Evolutionary conservation across 1,139 yeast species (phyloP), one percentile per base, ranked within the genome.

Genomic region (Taphrina deformans): DNA sequence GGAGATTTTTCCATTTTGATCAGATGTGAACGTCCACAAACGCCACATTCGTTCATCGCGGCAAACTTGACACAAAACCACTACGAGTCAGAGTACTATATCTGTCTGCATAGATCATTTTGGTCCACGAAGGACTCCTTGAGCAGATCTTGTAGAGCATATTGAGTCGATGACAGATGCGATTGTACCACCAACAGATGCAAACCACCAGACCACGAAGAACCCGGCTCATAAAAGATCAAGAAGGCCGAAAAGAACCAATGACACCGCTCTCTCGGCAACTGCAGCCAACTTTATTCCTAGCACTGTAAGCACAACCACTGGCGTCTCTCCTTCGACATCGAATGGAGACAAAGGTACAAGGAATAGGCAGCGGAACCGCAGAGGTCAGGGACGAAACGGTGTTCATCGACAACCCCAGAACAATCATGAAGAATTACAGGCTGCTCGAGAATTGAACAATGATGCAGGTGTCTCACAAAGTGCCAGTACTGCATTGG

Each of bases 31-130:
- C 12, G 41, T 18, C 16, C 48, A 7, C 48, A n/a, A 21, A 6
- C 48, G 48, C 48, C 48, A 44, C 48, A 44, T 44, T 44, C 48
- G 48, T 44, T 44, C 48, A 44, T 44, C 27, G 48, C 48, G 27
- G 24, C 48, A 27, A 44, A 44, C n/a, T 21, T 44, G n/a, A n/a
- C n/a, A n/a, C n/a, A n/a, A n/a, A n/a, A n/a, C n/a, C n/a, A n/a
- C n/a, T n/a, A n/a, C n/a, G n/a, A n/a, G n/a, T n/a, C n/a, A n/a
- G n/a, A n/a, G n/a, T n/a, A n/a, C n/a, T n/a, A n/a, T n/a, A n/a
- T n/a, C n/a, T n/a, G n/a, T n/a, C n/a, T n/a, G n/a, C n/a, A n/a
- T n/a, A n/a, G n/a, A n/a, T n/a, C n/a, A n/a, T n/a, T n/a, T n/a
- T n/a, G n/a, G n/a, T n/a, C n/a, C n/a, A n/a, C n/a, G n/a, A n/a